A percentile compares a stretch with the other conserved stretches of the same genome.
phyloP scores from a whole-genome alignment of 164 flowering plant genomes.

The Houttuynia cordata region DNA sequence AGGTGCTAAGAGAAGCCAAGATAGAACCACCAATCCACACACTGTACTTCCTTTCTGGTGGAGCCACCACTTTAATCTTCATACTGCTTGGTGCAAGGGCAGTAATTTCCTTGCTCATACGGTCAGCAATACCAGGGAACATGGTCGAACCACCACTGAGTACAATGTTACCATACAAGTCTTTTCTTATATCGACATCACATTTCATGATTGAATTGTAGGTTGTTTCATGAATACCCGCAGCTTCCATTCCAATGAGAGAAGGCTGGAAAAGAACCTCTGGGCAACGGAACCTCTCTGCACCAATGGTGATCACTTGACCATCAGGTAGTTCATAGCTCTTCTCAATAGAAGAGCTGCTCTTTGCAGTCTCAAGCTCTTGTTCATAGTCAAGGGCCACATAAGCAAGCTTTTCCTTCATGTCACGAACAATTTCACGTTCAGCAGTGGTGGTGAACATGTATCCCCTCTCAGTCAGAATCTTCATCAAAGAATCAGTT shows the following conservation, averaged over 20 bases:
- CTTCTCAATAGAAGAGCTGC: constrained; percentile 13
- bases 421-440: constrained; percentile 15
- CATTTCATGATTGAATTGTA: constrained; percentile 23
- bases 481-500: constrained; percentile 14
- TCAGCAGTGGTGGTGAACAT: constrained; percentile 15
- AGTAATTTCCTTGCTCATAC: constrained; percentile 68
- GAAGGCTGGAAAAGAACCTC: constrained; percentile 24
- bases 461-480: constrained; percentile 11
- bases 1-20: constrained; percentile 53
- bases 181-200: constrained; percentile 23
- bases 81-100: constrained; percentile 63
- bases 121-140: constrained; percentile 58
- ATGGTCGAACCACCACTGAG: constrained; percentile 57
- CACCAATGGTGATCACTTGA: constrained; percentile 15
- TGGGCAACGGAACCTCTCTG: constrained; percentile 16
- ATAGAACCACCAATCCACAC: constrained; percentile 58
- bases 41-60: constrained; percentile 62
- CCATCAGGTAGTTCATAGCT: constrained; percentile 16
- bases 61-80: constrained; percentile 58
- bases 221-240: constrained; percentile 20
- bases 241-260: constrained; percentile 21
- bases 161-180: constrained; percentile 21
- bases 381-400: constrained; percentile 17
- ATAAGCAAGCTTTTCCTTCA: constrained; percentile 15
- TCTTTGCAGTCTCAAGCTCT: constrained; percentile 16